A percentile compares a stretch with the other conserved stretches of the same genome.
These are phyloP conservation scores for Jackrogersella multiformis DNA, from an alignment of 495 filamentous ascomycete genomes.

Conservation along the genomic window DNA sequence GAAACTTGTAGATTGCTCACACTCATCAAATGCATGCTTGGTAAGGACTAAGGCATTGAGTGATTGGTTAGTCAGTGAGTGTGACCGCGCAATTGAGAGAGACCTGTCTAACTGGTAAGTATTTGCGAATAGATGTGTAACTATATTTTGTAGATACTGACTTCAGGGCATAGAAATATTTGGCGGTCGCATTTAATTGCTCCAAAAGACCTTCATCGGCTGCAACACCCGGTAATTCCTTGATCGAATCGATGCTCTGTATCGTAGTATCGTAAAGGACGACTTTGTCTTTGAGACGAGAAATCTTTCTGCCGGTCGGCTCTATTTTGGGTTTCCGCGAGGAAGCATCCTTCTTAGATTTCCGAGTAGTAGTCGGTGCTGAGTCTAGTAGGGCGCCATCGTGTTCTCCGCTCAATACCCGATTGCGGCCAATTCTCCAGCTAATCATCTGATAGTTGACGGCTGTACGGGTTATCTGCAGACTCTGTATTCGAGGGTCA, in stretches of 20 bases:
- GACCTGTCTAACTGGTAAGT: slow-evolving; percentile 62
- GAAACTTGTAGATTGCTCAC: slow-evolving; percentile 50
- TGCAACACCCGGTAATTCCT: slow-evolving; percentile 89
- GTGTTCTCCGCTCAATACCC: slow-evolving; percentile 80
- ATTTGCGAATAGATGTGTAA: neutral
- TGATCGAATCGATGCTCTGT: slow-evolving; percentile 87
- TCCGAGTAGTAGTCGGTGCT: slow-evolving; percentile 50
- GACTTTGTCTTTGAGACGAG: slow-evolving; percentile 83
- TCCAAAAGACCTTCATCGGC: slow-evolving; percentile 78
- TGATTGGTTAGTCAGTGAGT: slow-evolving; percentile 75
- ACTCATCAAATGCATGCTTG: slow-evolving; percentile 70
- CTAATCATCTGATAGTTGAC: slow-evolving; percentile 92
- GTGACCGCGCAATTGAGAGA: slow-evolving; percentile 84
- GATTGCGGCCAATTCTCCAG: slow-evolving; percentile 93
- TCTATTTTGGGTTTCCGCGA: slow-evolving; percentile 64
- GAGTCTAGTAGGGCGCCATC: slow-evolving; percentile 74
- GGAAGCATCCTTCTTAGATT: slow-evolving; percentile 56
- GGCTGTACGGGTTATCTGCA: slow-evolving; percentile 91
- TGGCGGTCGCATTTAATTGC: slow-evolving; percentile 78
- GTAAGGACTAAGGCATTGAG: slow-evolving; percentile 87
- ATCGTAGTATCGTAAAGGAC: slow-evolving; percentile 94
- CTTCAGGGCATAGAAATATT: slow-evolving; percentile 91
- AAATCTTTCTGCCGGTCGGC: slow-evolving; percentile 71
- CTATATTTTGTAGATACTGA: slow-evolving; percentile 51
- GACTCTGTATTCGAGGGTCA: slow-evolving; percentile 87